Evolutionary conservation across 768 basidiomycete genomes (phyloP).

Genomic region (Tylopilus sp.): DNA sequence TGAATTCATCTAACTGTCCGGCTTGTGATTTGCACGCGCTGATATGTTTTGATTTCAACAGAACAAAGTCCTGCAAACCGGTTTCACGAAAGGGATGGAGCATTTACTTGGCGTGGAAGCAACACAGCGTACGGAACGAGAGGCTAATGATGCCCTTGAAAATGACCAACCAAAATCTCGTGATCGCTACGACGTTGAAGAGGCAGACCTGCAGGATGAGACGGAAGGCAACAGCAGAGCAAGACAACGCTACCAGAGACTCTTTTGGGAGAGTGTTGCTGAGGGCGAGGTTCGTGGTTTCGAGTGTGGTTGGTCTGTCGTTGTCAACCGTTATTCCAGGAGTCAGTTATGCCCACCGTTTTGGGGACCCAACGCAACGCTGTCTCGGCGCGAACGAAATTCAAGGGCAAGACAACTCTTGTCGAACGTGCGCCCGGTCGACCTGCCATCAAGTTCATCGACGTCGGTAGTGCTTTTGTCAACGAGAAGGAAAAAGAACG

Average conservation of each 20-base stretch:
- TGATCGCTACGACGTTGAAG: constrained; percentile 46
- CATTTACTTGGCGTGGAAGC: constrained; percentile 54
- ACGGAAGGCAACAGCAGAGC: constrained; percentile 51
- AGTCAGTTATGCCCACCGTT: constrained; percentile 56
- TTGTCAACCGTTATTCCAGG: constrained; percentile 36
- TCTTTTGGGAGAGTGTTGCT: constrained; percentile 76
- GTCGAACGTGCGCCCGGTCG: constrained; percentile 42
- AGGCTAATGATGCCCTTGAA: constrained; percentile 6
- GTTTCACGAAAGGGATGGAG: constrained; percentile 83
- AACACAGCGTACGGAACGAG: constrained; percentile 14
- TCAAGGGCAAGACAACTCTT: constrained; percentile 38
- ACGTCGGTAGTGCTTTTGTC: constrained; percentile 71
- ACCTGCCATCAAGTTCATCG: constrained; percentile 62
- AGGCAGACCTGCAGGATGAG: constrained; percentile 63
- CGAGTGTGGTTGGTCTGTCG: not conserved
- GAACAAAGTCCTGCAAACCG: constrained; percentile 70
- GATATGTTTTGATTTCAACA: constrained; percentile 24
- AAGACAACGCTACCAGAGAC: constrained; percentile 62
- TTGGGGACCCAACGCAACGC: constrained; percentile 47
- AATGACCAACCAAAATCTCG: not conserved
- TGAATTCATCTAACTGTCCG: constrained; percentile 35
- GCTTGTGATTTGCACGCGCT: not conserved
- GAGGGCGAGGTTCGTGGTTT: constrained; percentile 58
- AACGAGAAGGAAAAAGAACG: constrained; percentile 50
- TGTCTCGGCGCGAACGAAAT: constrained; percentile 37